These are phyloP conservation scores for Aspergillus sclerotioniger DNA, from an alignment of 495 filamentous ascomycete genomes.

Conservation along the genomic window DNA sequence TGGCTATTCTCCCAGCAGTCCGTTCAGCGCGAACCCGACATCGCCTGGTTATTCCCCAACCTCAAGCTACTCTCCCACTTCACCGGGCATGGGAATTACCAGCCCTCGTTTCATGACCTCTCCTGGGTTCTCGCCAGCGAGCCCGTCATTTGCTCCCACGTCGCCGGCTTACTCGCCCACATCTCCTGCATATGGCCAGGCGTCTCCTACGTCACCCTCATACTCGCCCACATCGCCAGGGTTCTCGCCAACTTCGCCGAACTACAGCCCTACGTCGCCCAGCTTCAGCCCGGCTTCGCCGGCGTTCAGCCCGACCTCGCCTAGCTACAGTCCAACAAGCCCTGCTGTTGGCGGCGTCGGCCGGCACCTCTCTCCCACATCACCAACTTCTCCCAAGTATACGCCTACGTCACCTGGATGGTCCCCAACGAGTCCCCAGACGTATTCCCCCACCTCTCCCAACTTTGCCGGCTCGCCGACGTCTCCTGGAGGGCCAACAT, in stretches of 20 bases:
- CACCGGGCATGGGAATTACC: slow-evolving; percentile 58
- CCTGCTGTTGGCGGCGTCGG: slow-evolving; percentile 53
- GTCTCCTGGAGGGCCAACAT: slow-evolving; percentile 48
- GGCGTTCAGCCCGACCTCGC: slow-evolving; percentile 55
- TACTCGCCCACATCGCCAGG: slow-evolving; percentile 84
- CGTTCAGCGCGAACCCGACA: slow-evolving; percentile 75
- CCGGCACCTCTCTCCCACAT: slow-evolving; percentile 62
- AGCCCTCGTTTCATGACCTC: slow-evolving; percentile 54
- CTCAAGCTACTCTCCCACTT: slow-evolving; percentile 64
- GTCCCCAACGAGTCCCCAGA: slow-evolving; percentile 66
- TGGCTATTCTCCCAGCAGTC: slow-evolving; percentile 67
- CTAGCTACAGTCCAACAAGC: slow-evolving; percentile 68
- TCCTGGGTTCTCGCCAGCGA: slow-evolving; percentile 61
- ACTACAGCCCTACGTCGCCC: slow-evolving; percentile 63
- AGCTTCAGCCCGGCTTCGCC: slow-evolving; percentile 61
- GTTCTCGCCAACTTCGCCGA: slow-evolving; percentile 72
- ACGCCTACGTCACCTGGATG: slow-evolving; percentile 71
- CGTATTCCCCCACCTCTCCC: slow-evolving; percentile 77
- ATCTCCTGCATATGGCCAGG: slow-evolving; percentile 65
- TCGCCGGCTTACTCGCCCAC: slow-evolving; percentile 84
- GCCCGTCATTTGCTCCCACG: slow-evolving; percentile 68
- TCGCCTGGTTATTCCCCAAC: slow-evolving; percentile 75
- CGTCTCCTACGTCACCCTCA: slow-evolving; percentile 65
- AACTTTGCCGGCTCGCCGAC: slow-evolving; percentile 61
- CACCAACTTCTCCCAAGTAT: slow-evolving; percentile 68